Evolutionary conservation across 1,139 yeast genomes (phyloP).

Genomic region (Blastobotrys elegans): DNA sequence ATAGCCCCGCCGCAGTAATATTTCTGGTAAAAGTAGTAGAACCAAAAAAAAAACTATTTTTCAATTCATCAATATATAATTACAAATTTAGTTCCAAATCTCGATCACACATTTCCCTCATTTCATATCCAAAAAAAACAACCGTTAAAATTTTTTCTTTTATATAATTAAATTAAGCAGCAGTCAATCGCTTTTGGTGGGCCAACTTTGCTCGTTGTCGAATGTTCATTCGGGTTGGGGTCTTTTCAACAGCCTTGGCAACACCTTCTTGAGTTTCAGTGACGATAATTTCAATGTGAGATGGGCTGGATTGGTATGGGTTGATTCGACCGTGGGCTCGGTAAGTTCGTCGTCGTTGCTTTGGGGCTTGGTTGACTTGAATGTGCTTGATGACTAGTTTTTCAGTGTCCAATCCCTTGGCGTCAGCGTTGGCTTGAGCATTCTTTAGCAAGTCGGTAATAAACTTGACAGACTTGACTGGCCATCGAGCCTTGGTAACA

Average conservation of each 20-base stretch:
- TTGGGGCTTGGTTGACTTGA: constrained; percentile 99
- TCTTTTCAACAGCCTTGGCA: constrained; percentile 81
- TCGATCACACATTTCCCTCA: not conserved
- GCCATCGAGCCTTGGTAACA: constrained; percentile 99
- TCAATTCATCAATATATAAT: not conserved
- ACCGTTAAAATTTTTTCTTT: not conserved
- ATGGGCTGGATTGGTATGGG: constrained; percentile 98
- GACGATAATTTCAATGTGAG: constrained; percentile 96
- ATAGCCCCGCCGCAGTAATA: constrained; percentile 5
- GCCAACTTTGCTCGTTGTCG: constrained; percentile 94
- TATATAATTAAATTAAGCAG: constrained; percentile 19
- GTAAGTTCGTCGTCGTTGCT: constrained; percentile 99
- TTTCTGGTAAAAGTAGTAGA: not conserved
- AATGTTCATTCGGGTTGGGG: constrained; percentile 74
- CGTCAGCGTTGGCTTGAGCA: constrained; percentile 99
- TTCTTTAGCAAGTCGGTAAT: constrained; percentile 91
- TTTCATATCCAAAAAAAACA: too few relatives aligned
- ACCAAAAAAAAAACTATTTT: not conserved
- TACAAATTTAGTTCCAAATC: too few relatives aligned
- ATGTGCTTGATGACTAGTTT: constrained; percentile 95
- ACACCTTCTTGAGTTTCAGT: constrained; percentile 94
- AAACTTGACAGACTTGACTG: constrained; percentile 96
- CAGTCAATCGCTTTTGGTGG: constrained; percentile 68
- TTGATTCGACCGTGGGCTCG: constrained; percentile 99
- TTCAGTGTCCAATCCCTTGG: constrained; percentile 96